Base-by-base conservation (phyloP, 108 stramenopile genomes). In the Fragilariopsis cylindrus region DNA sequence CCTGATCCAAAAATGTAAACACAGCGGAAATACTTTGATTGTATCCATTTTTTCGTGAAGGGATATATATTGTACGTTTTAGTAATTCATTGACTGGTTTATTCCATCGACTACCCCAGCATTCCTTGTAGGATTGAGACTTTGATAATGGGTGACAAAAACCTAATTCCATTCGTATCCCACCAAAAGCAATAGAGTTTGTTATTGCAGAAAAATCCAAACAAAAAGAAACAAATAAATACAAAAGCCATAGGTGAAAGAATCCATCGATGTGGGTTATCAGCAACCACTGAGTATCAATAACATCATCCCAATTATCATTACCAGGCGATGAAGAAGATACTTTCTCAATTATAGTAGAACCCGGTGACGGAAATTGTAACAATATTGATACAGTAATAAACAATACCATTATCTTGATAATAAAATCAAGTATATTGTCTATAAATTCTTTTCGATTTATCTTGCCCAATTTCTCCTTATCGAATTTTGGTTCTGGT, bases 31-130 rank as follows among this genome's bases (percentile, higher is more conserved):
- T 41, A 9, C 13, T 16, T 43, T 53, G 47, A 16, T 54, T 39
- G n/a, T 41, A 43, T 15, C 67, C 52, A 4, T 15, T 16, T 54
- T 65, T 62, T n/a, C 53, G 44, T 11, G 49, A 5, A n/a, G 81
- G 81, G 69, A 75, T 57, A 21, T 82, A 82, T 30, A 76, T 41
- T 11, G 72, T 71, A n/a, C 81, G 58, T 70, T 79, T 72, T n/a
- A 82, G 57, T 18, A 82, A 39, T 19, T 5, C 39, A 11, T 78
- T 73, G 5, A 82, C 73, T 11, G 81, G 66, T 52, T 54, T n/a
- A 55, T 82, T 82, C 81, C 81, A 82, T 50, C 77, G 76, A 58
- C 39, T 48, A 19, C 73, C 78, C 81, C 81, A 82, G 4, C 44
- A 44, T 64, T 82, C 77, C n/a, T 71, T 55, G 60, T 65, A 73